Evolutionary conservation across 768 basidiomycete species (phyloP), one percentile per base, ranked within the genome.

Genomic region (Tephrocybe sp.): DNA sequence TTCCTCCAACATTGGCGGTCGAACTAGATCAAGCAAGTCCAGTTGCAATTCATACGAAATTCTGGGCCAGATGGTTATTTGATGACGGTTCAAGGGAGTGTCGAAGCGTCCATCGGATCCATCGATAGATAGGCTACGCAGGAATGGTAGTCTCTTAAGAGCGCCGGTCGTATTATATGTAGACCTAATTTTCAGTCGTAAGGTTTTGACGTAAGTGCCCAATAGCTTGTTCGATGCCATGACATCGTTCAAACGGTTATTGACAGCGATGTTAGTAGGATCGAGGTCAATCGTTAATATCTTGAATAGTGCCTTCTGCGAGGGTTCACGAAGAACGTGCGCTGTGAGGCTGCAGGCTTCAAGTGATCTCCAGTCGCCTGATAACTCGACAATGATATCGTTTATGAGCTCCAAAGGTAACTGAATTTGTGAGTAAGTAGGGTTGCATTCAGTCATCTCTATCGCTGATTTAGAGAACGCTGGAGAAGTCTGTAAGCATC

Each of bases 351-450:
- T 44, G 28, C 47, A 54, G 20, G 34, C 47, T 23, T 54, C 34
- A 9, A 54, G 47, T 1, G 36, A 38, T 44, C n/a, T 43, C 47
- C 41, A 44, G 25, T 54, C 41, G 4, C 42, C 53, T 37, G 53
- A 48, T 23, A 45, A 26, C 36, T 54, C 53, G 21, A 32, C 34
- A 12, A 54, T 32, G 11, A 54, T 45, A 14, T 36, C 34, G 12
- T 44, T 33, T 10, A 48, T 44, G 20, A 54, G 17, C 41, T 54
- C 52, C n/a, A 36, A 41, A 20, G 52, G 47, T 24, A 53, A 17
- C 11, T 30, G 28, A 5, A 11, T 5, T 30, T 30, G 28, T 11
- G 28, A 30, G 28, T 11, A 5, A 5, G 28, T n/a, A n/a, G n/a
- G n/a, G n/a, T n/a, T n/a, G n/a, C n/a, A n/a, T n/a, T 30, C 28